Evolutionary conservation across 169 alveolate genomes (phyloP).

Genomic region (Plasmodium ovale): DNA sequence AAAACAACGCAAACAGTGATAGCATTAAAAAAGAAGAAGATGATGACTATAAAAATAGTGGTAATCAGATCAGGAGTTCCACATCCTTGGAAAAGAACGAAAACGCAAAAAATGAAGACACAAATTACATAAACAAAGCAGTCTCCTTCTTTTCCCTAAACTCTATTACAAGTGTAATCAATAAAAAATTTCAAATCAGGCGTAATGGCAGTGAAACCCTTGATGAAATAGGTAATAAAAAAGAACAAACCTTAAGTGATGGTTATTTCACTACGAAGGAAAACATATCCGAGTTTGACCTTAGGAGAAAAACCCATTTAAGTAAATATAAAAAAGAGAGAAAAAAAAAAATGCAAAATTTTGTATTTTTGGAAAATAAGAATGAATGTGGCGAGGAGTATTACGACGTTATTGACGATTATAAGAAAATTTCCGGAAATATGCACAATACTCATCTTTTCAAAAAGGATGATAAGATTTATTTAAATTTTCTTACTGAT

Average conservation of each 20-base stretch:
- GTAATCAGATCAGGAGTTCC: neutral
- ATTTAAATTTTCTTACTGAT: slow-evolving; percentile 33
- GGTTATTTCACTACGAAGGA: slow-evolving; percentile 63
- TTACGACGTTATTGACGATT: slow-evolving; percentile 43
- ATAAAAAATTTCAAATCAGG: slow-evolving; percentile 2
- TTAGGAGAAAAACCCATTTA: neutral
- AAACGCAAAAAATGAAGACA: neutral
- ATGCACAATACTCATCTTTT: neutral
- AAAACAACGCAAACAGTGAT: neutral
- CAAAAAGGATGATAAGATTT: slow-evolving; percentile 2
- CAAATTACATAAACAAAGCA: slow-evolving; percentile 39
- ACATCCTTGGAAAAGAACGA: neutral
- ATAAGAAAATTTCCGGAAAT: neutral
- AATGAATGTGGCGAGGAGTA: slow-evolving; percentile 5
- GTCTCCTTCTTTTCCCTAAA: slow-evolving; percentile 42
- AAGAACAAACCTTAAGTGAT: slow-evolving; percentile 25
- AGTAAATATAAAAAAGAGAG: neutral
- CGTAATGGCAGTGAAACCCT: neutral
- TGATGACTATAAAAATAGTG: neutral
- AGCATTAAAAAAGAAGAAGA: neutral
- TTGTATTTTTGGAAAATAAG: neutral
- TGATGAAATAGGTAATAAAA: slow-evolving; percentile 1
- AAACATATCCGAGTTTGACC: slow-evolving; percentile 6
- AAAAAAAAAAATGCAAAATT: slow-evolving; percentile 16
- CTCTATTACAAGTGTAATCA: slow-evolving; percentile 21